Evolutionary conservation across 2,329 filamentous ascomycete species (phyloP), one percentile per base, ranked within the genome.

Genomic region (Penicillium sp.): DNA sequence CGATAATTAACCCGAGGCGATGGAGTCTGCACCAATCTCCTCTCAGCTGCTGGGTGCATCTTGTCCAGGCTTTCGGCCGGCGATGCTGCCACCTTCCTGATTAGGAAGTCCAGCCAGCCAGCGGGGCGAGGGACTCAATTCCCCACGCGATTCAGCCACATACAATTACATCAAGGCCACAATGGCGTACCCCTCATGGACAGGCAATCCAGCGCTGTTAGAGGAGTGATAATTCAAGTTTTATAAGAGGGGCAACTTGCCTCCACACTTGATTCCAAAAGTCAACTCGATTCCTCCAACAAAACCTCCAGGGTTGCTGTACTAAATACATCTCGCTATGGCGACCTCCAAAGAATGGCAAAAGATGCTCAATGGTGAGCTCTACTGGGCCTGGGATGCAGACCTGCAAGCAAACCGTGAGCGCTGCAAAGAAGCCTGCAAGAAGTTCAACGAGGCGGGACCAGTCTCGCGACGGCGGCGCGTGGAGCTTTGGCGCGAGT

Each of bases 291-390:
- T 26, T 26, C 26, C 26, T 26, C 4, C 26, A 26, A 26, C 5
- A 26, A 26, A 26, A 26, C 26, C 5, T 26, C 5, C 26, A 26
- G 26, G 2, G 26, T 26, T 6, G 5, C 26, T 3, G 26, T 6
- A 26, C 26, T 3, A 26, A 4, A 26, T 26, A 26, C 26, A 26
- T 3, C 26, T 26, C 21, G 60, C 29, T 1, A 71, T 71, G 66
- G 45, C 64, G 6, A 58, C 66, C 9, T 73, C 70, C 29, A 71
- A 71, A 54, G 69, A 73, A 64, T 72, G 70, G 70, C 57, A 66
- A 38, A 72, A 70, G 35, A 72, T 72, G 70, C 60, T 73, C 46
- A 68, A 67, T 15, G 70, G 70, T 1, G 71, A 73, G 66, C 63
- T 70, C 8, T 73, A 71, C 56, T 66, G 49, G 65, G 63, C 70